Evolutionary conservation across 2,329 filamentous ascomycete species (phyloP).

Genomic region (Calonectria pseudoturangicola): DNA sequence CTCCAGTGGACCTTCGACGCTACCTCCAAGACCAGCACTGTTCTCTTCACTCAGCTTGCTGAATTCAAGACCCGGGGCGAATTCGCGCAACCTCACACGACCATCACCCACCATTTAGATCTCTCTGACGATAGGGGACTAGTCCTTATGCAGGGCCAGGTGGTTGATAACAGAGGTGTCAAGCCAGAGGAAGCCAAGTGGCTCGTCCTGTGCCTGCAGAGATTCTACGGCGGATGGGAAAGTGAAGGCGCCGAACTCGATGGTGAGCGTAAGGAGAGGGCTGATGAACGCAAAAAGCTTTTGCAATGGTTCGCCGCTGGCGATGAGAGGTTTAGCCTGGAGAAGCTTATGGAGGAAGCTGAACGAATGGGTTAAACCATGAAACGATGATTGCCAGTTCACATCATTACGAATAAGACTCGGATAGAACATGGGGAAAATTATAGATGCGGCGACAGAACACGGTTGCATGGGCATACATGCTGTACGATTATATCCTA

Average conservation of each 20-base stretch:
- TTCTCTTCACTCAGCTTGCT: conserved; percentile 95
- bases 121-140: conserved; percentile 83
- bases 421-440: conserved; percentile 14
- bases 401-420: conserved; percentile 9
- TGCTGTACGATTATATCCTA: conserved; percentile 15
- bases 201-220: conserved; percentile 93
- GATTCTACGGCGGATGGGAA: conserved; percentile 87
- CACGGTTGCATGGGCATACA: conserved; percentile 1
- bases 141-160: conserved; percentile 89
- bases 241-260: conserved; percentile 60
- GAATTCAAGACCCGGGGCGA: conserved; percentile 95
- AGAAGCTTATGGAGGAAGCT: conserved; percentile 90
- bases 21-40: conserved; percentile 77
- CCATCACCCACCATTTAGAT: conserved; percentile 93
- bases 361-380: conserved; percentile 80
- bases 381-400: conserved; percentile 1
- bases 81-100: conserved; percentile 94
- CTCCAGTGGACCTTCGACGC: conserved; percentile 95
- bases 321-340: conserved; percentile 86
- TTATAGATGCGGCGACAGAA: conserved; percentile 7
- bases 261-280: conserved; percentile 71
- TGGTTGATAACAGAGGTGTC: conserved; percentile 85
- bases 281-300: conserved; percentile 79
- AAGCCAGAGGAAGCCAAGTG: conserved; percentile 89
- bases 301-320: conserved; percentile 89